Evolutionary conservation across 2,329 filamentous ascomycete species (phyloP), one percentile per base, ranked within the genome.

Genomic region (Colletotrichum destructivum): DNA sequence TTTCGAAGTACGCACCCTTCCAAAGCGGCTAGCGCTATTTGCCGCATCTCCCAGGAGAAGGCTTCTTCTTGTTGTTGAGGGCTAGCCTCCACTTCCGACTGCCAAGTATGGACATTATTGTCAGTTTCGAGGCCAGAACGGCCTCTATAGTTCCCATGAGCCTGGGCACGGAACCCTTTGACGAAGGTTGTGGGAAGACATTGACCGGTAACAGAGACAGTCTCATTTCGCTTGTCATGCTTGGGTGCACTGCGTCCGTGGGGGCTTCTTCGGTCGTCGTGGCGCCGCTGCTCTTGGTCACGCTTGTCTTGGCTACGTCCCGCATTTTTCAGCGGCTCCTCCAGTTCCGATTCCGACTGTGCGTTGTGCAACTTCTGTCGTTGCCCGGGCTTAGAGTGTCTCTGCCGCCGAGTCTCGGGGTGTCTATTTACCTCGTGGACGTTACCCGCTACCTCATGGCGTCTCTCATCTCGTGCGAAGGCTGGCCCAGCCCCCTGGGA

Each of bases 201-300:
- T 15, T 60, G 59, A n/a, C 26, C 46, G 40, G 15, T 26, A 42
- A 47, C 46, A 21, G 31, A 55, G 52, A 49, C 54, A 55, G 35
- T n/a, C 2, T 64, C 38, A 40, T 47, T 35, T 40, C 40, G 47
- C 11, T 26, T 42, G 26, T 40, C 40, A 60, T 56, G n/a, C 18
- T 47, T 59, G 54, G 51, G 21, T 42, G 49, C 42, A 18, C 13
- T 56, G 21, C 15, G 21, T 26, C 31, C 15, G 18, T 6, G 52
- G 51, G 16, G 38, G 15, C 16, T n/a, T 59, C 40, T 16, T 42
- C 46, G 35, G 26, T 26, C 47, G 15, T 42, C 21, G 38, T 69
- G 47, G 66, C 40, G 54, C 54, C 66, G 54, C 65, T 69, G 60
- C 60, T 55, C 54, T 31, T 69, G 65, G 65, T 35, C 47, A 64